Base-by-base conservation (phyloP, 2,329 filamentous ascomycete species). In the Venturia nashicola region DNA sequence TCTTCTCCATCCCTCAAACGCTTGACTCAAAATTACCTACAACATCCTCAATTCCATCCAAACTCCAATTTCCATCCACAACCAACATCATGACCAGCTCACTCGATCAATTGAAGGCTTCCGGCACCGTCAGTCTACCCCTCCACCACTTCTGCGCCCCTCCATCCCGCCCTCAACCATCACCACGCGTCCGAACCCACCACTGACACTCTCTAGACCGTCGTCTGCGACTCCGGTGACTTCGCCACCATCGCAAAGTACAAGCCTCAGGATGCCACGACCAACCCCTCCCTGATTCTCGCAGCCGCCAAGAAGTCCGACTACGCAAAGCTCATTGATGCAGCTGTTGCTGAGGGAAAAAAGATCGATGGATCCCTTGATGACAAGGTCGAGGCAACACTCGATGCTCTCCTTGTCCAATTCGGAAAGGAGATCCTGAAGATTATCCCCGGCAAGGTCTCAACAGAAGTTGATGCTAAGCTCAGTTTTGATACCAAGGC, bases 251-350 rank as follows among this genome's bases (percentile, higher is more conserved):
- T 99, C 78, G 92, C 84, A 83, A 97, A 97, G 84, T 99, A 99
- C 87, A 96, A 96, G 87, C 94, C 94, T 69, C 92, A 99, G 84
- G 94, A 99, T 90, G 94, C 94, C 75, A 99, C 94, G 78, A 99
- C 94, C 82, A 99, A 99, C 87, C 94, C 94, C 66, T 97, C 94
- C 68, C 85, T 99, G 77, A 97, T 99, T 79, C 89, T 99, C 76
- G 93, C 92, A 70, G 94, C 94, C 68, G 92, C 94, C 76, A 97
- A 99, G 86, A 97, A 97, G 86, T 75, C 90, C 76, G 92, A 97
- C 79, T 97, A 97, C 78, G 91, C 90, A 74, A 87, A 88, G 78
- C 82, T 97, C 75, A 95, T 97, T 72, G 92, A 97, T 74, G 80
- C 82, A 65, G 91, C 93, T 71, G 83, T 97, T 70, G 83, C 82